Percentiles rank a stretch among this genome's conserved stretches.
These are phyloP conservation scores for Coemansia reversa DNA, from an alignment of 192 early-diverging fungal species.

Conservation along the genomic window DNA sequence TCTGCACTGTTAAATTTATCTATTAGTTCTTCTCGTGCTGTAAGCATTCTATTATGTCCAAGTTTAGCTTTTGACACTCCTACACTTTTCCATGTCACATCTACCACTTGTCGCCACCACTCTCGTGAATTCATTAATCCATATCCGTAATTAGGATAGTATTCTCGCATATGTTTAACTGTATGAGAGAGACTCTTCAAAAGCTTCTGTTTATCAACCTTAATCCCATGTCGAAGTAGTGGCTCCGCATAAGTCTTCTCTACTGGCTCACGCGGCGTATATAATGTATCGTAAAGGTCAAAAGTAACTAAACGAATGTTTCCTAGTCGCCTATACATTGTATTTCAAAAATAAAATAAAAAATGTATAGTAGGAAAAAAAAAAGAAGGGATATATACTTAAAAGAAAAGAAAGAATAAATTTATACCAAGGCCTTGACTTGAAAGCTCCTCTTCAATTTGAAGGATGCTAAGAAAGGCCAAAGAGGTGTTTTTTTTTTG, in stretches of 20 bases:
- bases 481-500: neutral
- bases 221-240: constrained; percentile 48
- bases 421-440: too few relatives aligned
- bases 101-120: constrained; percentile 62
- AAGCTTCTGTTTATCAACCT: constrained; percentile 27
- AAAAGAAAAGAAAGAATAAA: neutral
- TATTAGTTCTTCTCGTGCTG: constrained; percentile 37
- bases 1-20: constrained; percentile 49
- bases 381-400: constrained; percentile 10
- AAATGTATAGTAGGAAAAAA: constrained; percentile 3
- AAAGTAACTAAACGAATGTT: constrained; percentile 62
- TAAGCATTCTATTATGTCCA: neutral
- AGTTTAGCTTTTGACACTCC: constrained; percentile 15
- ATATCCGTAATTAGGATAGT: constrained; percentile 58
- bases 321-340: constrained; percentile 15
- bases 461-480: too few relatives aligned
- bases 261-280: constrained; percentile 50
- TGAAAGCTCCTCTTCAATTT: too few relatives aligned
- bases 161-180: constrained; percentile 34
- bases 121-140: constrained; percentile 42
- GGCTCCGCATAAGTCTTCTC: constrained; percentile 32
- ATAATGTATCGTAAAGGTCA: constrained; percentile 64
- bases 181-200: constrained; percentile 40
- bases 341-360: neutral
- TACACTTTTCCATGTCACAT: constrained; percentile 46